These are phyloP conservation scores for Tirmania nivea DNA, from an alignment of 495 filamentous ascomycete species.

Conservation along the genomic window DNA sequence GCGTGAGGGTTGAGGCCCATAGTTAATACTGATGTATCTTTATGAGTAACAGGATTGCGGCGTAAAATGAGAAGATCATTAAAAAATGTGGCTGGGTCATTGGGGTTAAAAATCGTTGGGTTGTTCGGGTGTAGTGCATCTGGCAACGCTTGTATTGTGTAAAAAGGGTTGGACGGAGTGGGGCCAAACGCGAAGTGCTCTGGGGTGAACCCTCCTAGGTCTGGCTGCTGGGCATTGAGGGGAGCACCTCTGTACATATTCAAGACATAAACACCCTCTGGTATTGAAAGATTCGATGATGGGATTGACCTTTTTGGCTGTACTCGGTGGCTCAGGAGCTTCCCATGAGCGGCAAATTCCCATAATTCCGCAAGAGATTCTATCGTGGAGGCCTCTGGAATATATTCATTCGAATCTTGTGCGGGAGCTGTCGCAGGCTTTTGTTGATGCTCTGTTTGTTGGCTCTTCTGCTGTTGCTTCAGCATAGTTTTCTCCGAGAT, in stretches of 20 bases:
- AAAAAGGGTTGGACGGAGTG: conserved; percentile 8
- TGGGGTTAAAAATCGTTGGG: neutral
- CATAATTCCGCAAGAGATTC: neutral
- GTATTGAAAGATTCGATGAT: neutral
- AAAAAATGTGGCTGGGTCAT: conserved; percentile 2
- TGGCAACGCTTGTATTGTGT: conserved; percentile 10
- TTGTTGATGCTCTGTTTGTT: neutral
- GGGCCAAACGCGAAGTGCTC: conserved; percentile 12
- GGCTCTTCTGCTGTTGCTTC: neutral
- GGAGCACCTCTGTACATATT: conserved; percentile 14
- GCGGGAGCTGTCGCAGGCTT: neutral
- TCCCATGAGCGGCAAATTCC: neutral
- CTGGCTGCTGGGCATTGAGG: neutral
- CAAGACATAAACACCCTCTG: conserved; percentile 3
- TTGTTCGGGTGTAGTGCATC: neutral
- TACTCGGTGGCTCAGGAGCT: neutral
- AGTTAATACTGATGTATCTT: conserved; percentile 8
- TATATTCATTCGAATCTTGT: neutral
- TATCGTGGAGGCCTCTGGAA: neutral
- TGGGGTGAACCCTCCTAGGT: conserved; percentile 2
- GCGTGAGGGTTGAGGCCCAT: conserved; percentile 8
- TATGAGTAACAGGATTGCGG: conserved; percentile 5
- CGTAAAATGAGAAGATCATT: conserved; percentile 10
- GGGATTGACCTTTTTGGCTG: neutral
- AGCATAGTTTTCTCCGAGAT: neutral